These are phyloP conservation scores for Plectosphaerella cucumerina DNA, from an alignment of 2,329 filamentous ascomycete genomes.

Conservation along the genomic window DNA sequence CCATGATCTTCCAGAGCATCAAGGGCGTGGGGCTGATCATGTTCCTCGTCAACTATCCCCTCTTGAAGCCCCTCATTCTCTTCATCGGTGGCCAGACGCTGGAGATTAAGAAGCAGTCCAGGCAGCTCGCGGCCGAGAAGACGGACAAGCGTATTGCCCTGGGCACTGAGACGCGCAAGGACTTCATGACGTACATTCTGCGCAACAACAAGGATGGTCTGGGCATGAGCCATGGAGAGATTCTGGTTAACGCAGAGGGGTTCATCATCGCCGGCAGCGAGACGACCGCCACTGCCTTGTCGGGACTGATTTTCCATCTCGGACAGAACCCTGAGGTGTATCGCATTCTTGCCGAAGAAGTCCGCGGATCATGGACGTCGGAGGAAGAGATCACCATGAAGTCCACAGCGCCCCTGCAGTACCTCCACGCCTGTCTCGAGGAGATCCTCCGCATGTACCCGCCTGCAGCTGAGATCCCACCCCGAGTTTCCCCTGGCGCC, in stretches of 20 bases:
- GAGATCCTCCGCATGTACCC: slow-evolving; percentile 37
- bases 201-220: background rate
- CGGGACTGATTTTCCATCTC: slow-evolving; percentile 35
- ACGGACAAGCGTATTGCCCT: slow-evolving; percentile 10
- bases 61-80: too few species aligned
- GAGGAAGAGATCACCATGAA: slow-evolving; percentile 33
- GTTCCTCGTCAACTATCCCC: too few species aligned
- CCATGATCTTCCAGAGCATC: slow-evolving; percentile 13
- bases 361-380: slow-evolving; percentile 28
- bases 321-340: slow-evolving; percentile 21
- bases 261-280: slow-evolving; percentile 35
- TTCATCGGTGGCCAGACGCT: background rate
- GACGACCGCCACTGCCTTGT: slow-evolving; percentile 39
- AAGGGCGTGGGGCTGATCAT: background rate
- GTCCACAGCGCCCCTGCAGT: slow-evolving; percentile 24
- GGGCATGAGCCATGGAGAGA: slow-evolving; percentile 3
- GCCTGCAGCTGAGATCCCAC: slow-evolving; percentile 15
- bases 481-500: slow-evolving; percentile 24
- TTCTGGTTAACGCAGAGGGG: slow-evolving; percentile 10
- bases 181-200: slow-evolving; percentile 9
- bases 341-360: slow-evolving; percentile 28
- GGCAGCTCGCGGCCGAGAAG: slow-evolving; percentile 5
- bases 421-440: slow-evolving; percentile 35
- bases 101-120: background rate
- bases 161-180: slow-evolving; percentile 6